Evolutionary conservation across 768 basidiomycete species (phyloP).

Genomic region (Naganishia randhawae): DNA sequence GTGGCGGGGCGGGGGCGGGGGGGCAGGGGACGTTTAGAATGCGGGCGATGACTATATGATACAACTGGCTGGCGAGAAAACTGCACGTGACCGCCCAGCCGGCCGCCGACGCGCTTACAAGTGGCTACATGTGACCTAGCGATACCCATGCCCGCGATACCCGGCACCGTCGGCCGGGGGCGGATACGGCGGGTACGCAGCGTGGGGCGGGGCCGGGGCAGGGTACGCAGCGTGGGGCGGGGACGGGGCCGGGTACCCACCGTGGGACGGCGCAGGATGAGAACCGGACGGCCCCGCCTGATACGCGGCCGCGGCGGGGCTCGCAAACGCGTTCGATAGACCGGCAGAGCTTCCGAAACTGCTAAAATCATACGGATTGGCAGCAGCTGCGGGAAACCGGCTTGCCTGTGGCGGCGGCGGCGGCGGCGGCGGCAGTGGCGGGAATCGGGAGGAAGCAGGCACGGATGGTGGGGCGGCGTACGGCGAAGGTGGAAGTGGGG

Average conservation of each 20-base stretch:
- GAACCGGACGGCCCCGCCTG: no score
- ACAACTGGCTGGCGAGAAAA: neutral
- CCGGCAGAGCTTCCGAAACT: conserved; percentile 29
- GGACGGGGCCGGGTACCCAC: neutral
- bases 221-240: neutral
- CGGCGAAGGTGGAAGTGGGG: neutral
- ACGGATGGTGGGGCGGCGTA: neutral
- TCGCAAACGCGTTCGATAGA: neutral
- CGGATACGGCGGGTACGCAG: neutral
- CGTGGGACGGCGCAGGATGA: no score
- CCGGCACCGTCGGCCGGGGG: neutral
- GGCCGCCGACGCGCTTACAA: conserved; percentile 1
- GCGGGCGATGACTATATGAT: neutral
- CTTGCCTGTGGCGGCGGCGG: conserved; percentile 43
- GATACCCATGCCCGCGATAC: neutral
- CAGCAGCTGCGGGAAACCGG: conserved; percentile 36
- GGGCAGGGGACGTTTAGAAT: neutral
- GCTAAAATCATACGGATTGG: conserved; percentile 43
- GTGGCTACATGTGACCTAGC: neutral
- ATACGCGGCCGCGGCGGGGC: no score
- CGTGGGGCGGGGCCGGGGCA: neutral
- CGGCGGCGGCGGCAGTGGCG: conserved; percentile 1
- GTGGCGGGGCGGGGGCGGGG: neutral
- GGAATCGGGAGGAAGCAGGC: neutral
- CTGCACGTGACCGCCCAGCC: neutral